These are phyloP conservation scores for Plasmodium coatneyi DNA, from an alignment of 169 alveolate genomes.

Conservation along the genomic window DNA sequence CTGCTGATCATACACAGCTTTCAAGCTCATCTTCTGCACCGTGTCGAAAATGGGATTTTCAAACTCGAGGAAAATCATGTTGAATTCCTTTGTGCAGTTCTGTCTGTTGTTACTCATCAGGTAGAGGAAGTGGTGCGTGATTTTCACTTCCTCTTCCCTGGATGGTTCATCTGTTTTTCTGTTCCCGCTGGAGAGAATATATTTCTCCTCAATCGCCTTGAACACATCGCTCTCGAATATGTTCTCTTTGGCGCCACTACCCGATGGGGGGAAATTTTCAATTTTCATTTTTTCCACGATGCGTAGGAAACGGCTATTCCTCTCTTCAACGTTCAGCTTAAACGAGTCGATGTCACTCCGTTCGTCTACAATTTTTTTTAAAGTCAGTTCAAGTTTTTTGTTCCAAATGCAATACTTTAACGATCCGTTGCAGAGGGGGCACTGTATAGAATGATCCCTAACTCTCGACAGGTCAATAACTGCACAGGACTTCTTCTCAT, in stretches of 20 bases:
- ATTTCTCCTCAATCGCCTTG: constrained; percentile 11
- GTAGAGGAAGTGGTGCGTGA: constrained; percentile 38
- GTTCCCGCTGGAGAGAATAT: not conserved
- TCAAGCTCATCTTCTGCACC: constrained; percentile 33
- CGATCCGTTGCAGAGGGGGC: constrained; percentile 59
- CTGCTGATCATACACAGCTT: not conserved
- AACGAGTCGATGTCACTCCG: constrained; percentile 36
- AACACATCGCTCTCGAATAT: constrained; percentile 13
- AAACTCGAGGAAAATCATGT: constrained; percentile 26
- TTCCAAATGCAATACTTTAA: constrained; percentile 56
- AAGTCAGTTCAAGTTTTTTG: constrained; percentile 56
- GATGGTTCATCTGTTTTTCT: not conserved
- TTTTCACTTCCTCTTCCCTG: not conserved
- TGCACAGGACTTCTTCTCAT: constrained; percentile 22
- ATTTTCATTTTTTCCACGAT: constrained; percentile 39
- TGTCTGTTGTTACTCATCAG: constrained; percentile 31
- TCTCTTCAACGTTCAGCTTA: constrained; percentile 28
- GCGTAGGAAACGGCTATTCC: constrained; percentile 12
- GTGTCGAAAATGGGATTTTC: constrained; percentile 47
- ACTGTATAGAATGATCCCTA: constrained; percentile 5
- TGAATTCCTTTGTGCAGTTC: constrained; percentile 54
- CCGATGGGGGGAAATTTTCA: constrained; percentile 38
- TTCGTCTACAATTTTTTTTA: constrained; percentile 35
- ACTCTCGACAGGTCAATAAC: not conserved
- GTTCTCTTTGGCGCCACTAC: not conserved